phyloP scores from a whole-genome alignment of 2,329 filamentous ascomycete genomes.

The Trichoderma citrinoviride region DNA sequence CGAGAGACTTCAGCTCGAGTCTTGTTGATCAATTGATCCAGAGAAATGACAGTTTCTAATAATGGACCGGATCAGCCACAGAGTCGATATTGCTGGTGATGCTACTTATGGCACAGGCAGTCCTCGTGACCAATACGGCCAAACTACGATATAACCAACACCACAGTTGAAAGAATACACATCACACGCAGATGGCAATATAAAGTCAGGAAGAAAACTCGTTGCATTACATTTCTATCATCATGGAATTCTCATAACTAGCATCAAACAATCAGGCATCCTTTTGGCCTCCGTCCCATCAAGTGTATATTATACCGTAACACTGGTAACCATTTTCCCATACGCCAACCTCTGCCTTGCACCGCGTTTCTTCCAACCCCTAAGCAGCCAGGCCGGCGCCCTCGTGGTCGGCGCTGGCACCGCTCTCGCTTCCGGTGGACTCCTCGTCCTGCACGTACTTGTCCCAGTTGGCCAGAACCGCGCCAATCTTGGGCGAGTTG shows the following conservation, averaged over 20 bases:
- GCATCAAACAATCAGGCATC: background rate
- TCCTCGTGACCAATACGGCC: too few relatives aligned
- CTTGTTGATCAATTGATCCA: too few relatives aligned
- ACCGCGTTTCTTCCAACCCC: slow-evolving; percentile 9
- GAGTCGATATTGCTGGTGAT: too few relatives aligned
- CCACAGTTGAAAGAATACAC: background rate
- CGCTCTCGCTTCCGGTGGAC: slow-evolving; percentile 37
- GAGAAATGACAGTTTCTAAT: too few relatives aligned
- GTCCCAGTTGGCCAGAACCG: slow-evolving; percentile 84
- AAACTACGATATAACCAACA: too few relatives aligned
- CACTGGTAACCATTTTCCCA: background rate
- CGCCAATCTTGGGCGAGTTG: slow-evolving; percentile 74
- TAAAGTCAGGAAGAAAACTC: background rate
- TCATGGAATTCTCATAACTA: background rate
- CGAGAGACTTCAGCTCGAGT: too few relatives aligned
- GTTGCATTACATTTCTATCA: background rate
- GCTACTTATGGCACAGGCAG: too few relatives aligned
- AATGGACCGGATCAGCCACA: too few relatives aligned
- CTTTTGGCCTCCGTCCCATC: background rate
- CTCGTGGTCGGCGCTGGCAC: slow-evolving; percentile 42
- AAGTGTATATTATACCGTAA: background rate
- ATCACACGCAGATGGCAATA: background rate
- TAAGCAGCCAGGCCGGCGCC: slow-evolving; percentile 44
- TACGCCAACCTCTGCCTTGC: background rate
- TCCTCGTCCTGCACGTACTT: slow-evolving; percentile 59